Evolutionary conservation across 2,329 filamentous ascomycete genomes (phyloP), one percentile per base, ranked within the genome.

Genomic region (Dothideomycetidae sp.): DNA sequence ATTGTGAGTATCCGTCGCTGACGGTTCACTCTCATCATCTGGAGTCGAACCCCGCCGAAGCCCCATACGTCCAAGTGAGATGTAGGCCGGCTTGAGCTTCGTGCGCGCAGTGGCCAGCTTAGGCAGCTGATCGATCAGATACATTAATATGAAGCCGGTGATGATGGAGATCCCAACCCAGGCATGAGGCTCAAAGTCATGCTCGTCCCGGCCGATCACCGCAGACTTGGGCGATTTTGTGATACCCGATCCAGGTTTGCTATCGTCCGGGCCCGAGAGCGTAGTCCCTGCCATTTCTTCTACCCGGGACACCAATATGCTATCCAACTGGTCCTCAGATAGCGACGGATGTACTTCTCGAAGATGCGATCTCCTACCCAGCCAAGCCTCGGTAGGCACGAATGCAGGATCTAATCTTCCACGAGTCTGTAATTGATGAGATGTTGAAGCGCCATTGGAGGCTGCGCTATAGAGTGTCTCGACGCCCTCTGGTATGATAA

Each of bases 401-500:
- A n/a, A n/a, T n/a, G n/a, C n/a, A n/a, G n/a, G n/a, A n/a, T n/a
- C n/a, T n/a, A n/a, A n/a, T n/a, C n/a, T n/a, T n/a, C 21, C 21
- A n/a, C 33, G 38, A n/a, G 18, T 12, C 10, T 16, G 26, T 2
- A 23, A 5, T 7, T 10, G 36, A 33, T 28, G 44, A 10, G 35
- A 15, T 5, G 23, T 15, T 4, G 12, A 15, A 51, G 33, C 5
- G 5, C 28, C 13, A 13, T 28, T 18, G 4, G 36, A 26, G 16
- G 18, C 59, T 26, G 72, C 67, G 48, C 63, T 75, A 48, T 90
- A 83, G 40, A 94, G 70, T 3, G 90, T 88, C 55, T 94, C 86
- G 42, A 96, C 78, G 26, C 90, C 90, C 59, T 98, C 90, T 1
- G 90, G 90, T 51, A 98, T 93, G 53, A 98, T 96, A 19, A 98